Evolutionary conservation across 257 asterid genomes (phyloP).

Genomic region (Leonotis leonurus): DNA sequence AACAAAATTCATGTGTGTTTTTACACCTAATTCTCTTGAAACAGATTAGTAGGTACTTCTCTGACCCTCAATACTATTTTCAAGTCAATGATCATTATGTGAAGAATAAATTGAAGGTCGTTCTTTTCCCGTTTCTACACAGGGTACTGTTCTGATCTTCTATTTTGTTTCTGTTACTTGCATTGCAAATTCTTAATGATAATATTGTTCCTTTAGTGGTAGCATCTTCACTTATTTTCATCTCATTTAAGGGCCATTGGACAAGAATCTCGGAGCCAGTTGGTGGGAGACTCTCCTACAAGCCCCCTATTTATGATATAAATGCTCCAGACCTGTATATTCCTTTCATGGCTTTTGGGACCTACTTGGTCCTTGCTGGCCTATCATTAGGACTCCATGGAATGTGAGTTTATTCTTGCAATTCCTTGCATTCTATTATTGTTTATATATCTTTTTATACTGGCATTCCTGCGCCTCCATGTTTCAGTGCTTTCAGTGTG

Average conservation of each 20-base stretch:
- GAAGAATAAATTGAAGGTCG: constrained; percentile 49
- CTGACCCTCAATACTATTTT: constrained; percentile 58
- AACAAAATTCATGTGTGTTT: background rate
- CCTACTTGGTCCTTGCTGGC: constrained; percentile 52
- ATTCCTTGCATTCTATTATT: background rate
- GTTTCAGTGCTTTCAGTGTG: background rate
- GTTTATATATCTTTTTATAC: background rate
- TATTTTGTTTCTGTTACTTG: background rate
- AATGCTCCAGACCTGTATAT: constrained; percentile 58
- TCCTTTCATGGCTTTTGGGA: constrained; percentile 56
- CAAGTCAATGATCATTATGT: constrained; percentile 58
- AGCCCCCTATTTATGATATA: constrained; percentile 57
- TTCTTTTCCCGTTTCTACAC: constrained; percentile 52
- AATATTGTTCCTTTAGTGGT: background rate
- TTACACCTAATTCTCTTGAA: background rate
- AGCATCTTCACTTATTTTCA: background rate
- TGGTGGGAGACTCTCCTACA: constrained; percentile 55
- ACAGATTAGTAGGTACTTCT: constrained; percentile 56
- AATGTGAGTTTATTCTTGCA: constrained; percentile 28
- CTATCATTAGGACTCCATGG: constrained; percentile 50
- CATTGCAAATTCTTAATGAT: background rate
- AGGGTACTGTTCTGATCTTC: constrained; percentile 30
- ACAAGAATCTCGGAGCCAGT: constrained; percentile 59
- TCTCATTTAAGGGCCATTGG: constrained; percentile 50
- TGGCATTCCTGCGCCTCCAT: background rate